phyloP scores from a whole-genome alignment of 345 rosid species.

The Salix caprea region DNA sequence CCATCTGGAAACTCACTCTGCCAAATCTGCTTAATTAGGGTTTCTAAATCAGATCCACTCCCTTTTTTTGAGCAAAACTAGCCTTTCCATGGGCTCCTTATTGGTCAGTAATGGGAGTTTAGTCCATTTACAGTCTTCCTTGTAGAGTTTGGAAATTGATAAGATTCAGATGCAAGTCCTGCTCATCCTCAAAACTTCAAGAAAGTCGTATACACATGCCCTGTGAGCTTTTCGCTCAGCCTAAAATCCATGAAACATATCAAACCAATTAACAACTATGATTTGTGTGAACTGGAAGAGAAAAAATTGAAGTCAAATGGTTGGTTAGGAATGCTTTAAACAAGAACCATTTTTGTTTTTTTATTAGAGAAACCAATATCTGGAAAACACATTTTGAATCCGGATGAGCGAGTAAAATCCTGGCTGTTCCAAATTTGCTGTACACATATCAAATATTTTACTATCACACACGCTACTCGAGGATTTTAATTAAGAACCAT shows the following conservation, averaged over 20 bases:
- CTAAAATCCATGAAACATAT: too few relatives aligned
- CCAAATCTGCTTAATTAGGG: background rate
- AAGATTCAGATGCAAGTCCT: background rate
- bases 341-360: background rate
- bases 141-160: background rate
- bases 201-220: background rate
- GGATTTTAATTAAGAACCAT: background rate
- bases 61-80: background rate
- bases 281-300: background rate
- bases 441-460: rapidly evolving
- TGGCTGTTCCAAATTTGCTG: rapidly evolving
- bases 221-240: background rate
- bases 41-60: background rate
- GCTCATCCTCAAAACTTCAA: background rate
- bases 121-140: background rate
- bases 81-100: background rate
- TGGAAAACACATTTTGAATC: too few relatives aligned
- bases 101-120: background rate
- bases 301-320: background rate
- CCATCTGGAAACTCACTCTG: background rate
- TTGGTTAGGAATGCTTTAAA: background rate
- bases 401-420: too few relatives aligned
- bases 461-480: too few relatives aligned
- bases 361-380: too few relatives aligned
- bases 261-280: background rate